These are phyloP conservation scores for Magnusiomyces paraingens DNA, from an alignment of 1,139 yeast species.

Conservation along the genomic window DNA sequence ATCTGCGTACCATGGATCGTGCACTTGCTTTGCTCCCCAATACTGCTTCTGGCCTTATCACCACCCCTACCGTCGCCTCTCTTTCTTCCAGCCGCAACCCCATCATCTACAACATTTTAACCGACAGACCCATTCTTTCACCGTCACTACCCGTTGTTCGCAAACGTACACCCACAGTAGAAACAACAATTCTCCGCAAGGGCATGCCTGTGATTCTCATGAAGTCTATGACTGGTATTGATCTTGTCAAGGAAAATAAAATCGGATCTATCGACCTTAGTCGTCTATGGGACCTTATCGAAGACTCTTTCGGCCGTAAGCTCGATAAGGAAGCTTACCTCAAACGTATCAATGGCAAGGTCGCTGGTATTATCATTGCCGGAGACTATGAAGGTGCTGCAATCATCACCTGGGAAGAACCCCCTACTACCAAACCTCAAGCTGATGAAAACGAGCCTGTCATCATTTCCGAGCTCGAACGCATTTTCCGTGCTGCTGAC, in stretches of 20 bases:
- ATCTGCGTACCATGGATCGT: conserved; percentile 49
- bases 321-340: conserved; percentile 63
- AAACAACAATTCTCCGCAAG: conserved; percentile 73
- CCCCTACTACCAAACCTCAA: background rate
- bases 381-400: conserved; percentile 98
- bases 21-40: conserved; percentile 40
- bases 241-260: conserved; percentile 39
- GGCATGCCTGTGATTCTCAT: conserved; percentile 63
- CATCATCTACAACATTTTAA: conserved; percentile 75
- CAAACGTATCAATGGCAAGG: conserved; percentile 50
- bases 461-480: conserved; percentile 18
- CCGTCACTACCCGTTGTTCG: conserved; percentile 73
- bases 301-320: conserved; percentile 70
- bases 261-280: conserved; percentile 49
- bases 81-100: conserved; percentile 51
- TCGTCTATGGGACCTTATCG: conserved; percentile 54
- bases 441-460: conserved; percentile 23
- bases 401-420: conserved; percentile 69
- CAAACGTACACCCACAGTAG: conserved; percentile 52
- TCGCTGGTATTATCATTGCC: conserved; percentile 75
- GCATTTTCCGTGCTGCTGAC: conserved; percentile 14
- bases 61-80: conserved; percentile 44
- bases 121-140: conserved; percentile 89
- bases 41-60: conserved; percentile 47
- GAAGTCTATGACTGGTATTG: conserved; percentile 37